Base-by-base conservation (phyloP, 345 rosid genomes). In the Balakata baccata region DNA sequence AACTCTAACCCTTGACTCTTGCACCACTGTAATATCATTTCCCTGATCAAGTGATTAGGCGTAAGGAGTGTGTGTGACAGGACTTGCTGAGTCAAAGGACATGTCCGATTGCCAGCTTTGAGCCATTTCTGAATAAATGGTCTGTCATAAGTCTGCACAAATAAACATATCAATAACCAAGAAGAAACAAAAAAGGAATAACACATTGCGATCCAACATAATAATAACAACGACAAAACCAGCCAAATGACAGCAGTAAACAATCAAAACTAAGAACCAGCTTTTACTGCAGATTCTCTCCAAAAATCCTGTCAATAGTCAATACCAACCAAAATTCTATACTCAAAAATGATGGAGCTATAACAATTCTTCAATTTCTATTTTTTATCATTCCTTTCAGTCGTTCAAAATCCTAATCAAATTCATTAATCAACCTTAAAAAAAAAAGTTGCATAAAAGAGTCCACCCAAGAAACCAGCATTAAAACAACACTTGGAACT, bases 11-110 rank as follows among this genome's bases (percentile, higher is more conserved):
- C 95, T 70, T 75, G 84, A 72, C 72, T 85, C 78, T 83, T 85
- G 64, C 97, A 88, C 99, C 99, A 95, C 46, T 88, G 92, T 1
- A 83, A 83, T 73, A 92, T 90, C 98, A 95, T 81, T 14, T 91
- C 96, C 79, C 88, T 63, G 64, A 92, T 81, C 79, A 95, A 83
- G 17, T 78, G 77, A 81, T 95, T 95, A 0, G 99, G 96, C 25
- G 88, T 84, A 25, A 95, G 87, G 66, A 75, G 70, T 5, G 93
- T 80, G 78, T 90, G 88, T 5, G 96, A 86, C 68, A 95, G 87
- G 54, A 95, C 99, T 77, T 95, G 97, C 64, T 92, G 83, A 39
- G 97, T 90, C 69, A 70, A 81, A 43, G 99, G 99, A 79, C 99
- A 95, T 49, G 96, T 91, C 74, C 94, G 67, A 58, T 89, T 95